Conservation (phyloP, 2,329 filamentous ascomycete genomes). For the Botrytis fabae region DNA sequence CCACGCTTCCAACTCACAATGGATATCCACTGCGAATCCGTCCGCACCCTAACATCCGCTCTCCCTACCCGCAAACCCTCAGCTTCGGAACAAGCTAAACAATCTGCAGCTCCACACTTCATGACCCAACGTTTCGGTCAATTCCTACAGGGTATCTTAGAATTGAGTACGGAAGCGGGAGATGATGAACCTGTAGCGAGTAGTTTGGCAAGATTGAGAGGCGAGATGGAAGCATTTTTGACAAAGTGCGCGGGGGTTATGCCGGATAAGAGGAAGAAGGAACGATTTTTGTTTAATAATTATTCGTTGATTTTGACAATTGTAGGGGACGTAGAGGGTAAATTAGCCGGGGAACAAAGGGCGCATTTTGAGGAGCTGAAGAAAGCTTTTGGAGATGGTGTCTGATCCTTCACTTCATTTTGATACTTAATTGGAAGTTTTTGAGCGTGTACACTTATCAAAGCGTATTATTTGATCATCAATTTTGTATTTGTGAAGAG, state of each 20-base stretch:
- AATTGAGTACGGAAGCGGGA: conserved; percentile 82
- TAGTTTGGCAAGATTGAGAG: conserved; percentile 73
- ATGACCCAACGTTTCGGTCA: conserved; percentile 95
- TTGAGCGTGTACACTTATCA: conserved; percentile 18
- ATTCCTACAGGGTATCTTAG: conserved; percentile 80
- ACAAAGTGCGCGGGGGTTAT: conserved; percentile 74
- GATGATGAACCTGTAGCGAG: conserved; percentile 91
- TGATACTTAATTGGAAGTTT: not conserved
- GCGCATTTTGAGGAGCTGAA: conserved; percentile 71
- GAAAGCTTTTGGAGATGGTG: conserved; percentile 52
- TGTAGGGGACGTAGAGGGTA: conserved; percentile 74
- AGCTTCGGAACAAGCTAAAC: conserved; percentile 55
- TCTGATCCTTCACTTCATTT: conserved; percentile 20
- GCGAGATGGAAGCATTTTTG: conserved; percentile 82
- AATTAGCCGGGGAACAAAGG: conserved; percentile 72
- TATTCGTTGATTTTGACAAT: conserved; percentile 94
- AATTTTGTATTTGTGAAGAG: not conserved
- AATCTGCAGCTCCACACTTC: conserved; percentile 83
- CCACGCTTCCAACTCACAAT: conserved; percentile 92
- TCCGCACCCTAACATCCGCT: conserved; percentile 62
- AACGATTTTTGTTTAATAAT: conserved; percentile 92
- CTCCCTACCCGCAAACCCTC: conserved; percentile 49
- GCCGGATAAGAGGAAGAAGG: conserved; percentile 75
- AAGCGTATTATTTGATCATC: not conserved
- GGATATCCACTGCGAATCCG: conserved; percentile 86